Percentiles rank a stretch among this genome's conserved stretches.
phyloP scores from a whole-genome alignment of 225 moss, liverwort and hornwort genomes.

The Physcomitrium patens region DNA sequence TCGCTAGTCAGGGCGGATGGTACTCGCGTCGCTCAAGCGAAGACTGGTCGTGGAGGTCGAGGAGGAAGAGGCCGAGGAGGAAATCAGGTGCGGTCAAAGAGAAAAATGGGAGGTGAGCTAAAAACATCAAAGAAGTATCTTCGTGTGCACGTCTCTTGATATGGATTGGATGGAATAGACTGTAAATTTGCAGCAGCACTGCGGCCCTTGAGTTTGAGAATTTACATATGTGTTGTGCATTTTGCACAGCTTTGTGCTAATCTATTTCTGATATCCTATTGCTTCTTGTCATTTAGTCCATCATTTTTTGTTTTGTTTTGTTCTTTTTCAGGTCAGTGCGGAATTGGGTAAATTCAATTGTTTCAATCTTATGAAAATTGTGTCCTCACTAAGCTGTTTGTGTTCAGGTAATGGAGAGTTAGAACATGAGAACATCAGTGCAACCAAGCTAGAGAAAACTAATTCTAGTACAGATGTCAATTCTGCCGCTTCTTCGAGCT shows the following conservation, averaged over 20 bases:
- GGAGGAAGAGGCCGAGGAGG: slow-evolving; percentile 42
- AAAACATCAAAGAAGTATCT: slow-evolving; percentile 7
- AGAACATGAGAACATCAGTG: slow-evolving; percentile 37
- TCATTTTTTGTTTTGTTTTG: slow-evolving; percentile 13
- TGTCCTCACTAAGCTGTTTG: slow-evolving; percentile 25
- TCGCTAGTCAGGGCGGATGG: slow-evolving; percentile 80
- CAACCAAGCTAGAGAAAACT: slow-evolving; percentile 45
- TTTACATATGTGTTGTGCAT: slow-evolving; percentile 18
- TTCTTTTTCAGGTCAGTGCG: neutral
- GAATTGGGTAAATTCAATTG: slow-evolving; percentile 12
- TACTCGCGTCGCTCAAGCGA: slow-evolving; percentile 49
- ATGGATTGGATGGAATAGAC: slow-evolving; percentile 4
- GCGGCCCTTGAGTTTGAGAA: neutral
- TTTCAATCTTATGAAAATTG: slow-evolving; percentile 20
- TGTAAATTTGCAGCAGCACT: slow-evolving; percentile 13
- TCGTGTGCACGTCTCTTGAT: slow-evolving; percentile 15
- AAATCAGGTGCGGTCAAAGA: slow-evolving; percentile 30
- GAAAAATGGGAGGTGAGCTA: slow-evolving; percentile 43
- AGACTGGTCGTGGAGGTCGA: slow-evolving; percentile 40
- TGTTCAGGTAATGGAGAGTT: slow-evolving; percentile 46
- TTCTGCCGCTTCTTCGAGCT: slow-evolving; percentile 41
- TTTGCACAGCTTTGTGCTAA: slow-evolving; percentile 9
- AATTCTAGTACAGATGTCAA: slow-evolving; percentile 36
- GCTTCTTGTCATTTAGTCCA: neutral
- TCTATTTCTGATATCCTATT: neutral